Evolutionary conservation across 1,139 yeast species (phyloP), one percentile per base, ranked within the genome.

Genomic region (Saccharomyces pastorianus): DNA sequence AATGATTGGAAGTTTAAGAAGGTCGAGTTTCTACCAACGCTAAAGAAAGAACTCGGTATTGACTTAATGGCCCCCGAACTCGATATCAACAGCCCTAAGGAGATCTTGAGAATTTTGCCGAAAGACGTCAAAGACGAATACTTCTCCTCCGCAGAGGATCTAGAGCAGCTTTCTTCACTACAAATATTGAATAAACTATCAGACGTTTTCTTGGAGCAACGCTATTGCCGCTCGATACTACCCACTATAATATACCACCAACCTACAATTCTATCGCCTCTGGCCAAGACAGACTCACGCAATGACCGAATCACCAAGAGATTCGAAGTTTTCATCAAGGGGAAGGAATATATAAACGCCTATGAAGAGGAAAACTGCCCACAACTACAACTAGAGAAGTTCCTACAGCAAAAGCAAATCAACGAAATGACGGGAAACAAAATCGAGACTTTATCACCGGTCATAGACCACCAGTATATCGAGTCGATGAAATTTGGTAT

Each of bases 341-440:
- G 95, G 0, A 79, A 80, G 60, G 99, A 95, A 69, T 85, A 85
- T 61, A 87, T 85, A 44, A 95, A 95, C 69, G 96, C 99, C 0
- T 95, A 95, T 66, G 99, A 93, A 64, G 99, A 95, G 70, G 98
- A 93, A 66, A 95, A 95, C 69, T 82, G 85, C 48, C 99, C 99
- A 0, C 76, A 75, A 52, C 75, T 73, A 46, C 99, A 93, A 67
- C 66, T 71, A 3, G 56, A 56, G 2, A 89, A 89, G 63, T 87
- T 90, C 65, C 59, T 71, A 53, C 61, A 67, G 3, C 96, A 90
- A 63, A 80, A 79, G 53, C 56, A 56, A 4, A 73, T 78, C 44
- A 79, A 80, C 53, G 70, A 70, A 2, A 75, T 77, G 14, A 77
- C 69, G 57, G 66, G 65, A 8, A 96, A 88, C 62, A 69, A 72